These are phyloP conservation scores for Azolla pinnata DNA, from an alignment of 75 land plant species.

Conservation along the genomic window DNA sequence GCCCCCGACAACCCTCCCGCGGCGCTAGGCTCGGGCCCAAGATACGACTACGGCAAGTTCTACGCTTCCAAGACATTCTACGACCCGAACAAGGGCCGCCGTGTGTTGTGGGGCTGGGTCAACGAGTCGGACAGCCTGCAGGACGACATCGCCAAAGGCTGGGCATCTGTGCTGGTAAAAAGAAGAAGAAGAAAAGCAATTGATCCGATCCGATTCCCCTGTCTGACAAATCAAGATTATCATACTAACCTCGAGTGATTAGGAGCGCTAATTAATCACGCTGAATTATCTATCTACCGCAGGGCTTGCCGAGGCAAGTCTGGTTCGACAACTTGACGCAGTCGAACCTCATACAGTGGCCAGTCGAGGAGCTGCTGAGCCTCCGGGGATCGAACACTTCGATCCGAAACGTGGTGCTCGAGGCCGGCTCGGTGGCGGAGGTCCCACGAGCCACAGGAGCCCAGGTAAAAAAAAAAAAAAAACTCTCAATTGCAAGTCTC, in stretches of 20 bases:
- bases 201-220: too few relatives aligned
- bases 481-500: too few relatives aligned
- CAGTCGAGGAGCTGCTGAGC: conserved; percentile 55
- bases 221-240: too few relatives aligned
- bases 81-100: conserved; percentile 49
- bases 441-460: conserved; percentile 33
- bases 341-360: conserved; percentile 62
- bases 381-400: conserved; percentile 22
- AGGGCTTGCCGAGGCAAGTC: conserved; percentile 65
- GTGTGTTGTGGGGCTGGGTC: conserved; percentile 86
- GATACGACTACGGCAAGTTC: conserved; percentile 70
- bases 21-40: conserved; percentile 59
- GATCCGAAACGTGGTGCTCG: conserved; percentile 19
- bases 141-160: conserved; percentile 59
- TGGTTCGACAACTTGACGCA: conserved; percentile 43
- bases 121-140: conserved; percentile 65
- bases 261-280: too few relatives aligned
- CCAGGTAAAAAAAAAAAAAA: too few relatives aligned
- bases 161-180: conserved; percentile 74
- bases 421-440: conserved; percentile 44
- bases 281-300: conserved; percentile 4
- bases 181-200: too few relatives aligned
- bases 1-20: conserved; percentile 38
- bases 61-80: conserved; percentile 84
- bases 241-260: too few relatives aligned